Percentiles rank a stretch among this genome's conserved stretches.
Conservation (phyloP, 495 filamentous ascomycete genomes). For the Cudoniella acicularis region DNA sequence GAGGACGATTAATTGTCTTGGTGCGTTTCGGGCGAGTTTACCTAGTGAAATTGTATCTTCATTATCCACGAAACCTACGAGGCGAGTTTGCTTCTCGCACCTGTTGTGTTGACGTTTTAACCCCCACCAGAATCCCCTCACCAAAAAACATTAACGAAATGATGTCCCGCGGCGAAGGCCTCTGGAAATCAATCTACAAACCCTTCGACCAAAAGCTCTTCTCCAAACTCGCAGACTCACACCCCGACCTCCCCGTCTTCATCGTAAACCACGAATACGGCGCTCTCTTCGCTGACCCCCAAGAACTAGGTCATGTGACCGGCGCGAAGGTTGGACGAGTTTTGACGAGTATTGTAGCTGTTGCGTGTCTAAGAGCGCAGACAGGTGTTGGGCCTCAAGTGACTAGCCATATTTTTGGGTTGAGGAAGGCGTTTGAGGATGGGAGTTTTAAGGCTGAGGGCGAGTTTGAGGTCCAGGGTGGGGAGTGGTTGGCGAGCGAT, state of each 20-base stretch:
- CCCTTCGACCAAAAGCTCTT: slow-evolving; percentile 68
- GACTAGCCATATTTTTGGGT: slow-evolving; percentile 67
- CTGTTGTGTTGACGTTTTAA: slow-evolving; percentile 34
- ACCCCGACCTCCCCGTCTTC: slow-evolving; percentile 75
- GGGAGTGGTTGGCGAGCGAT: slow-evolving; percentile 63
- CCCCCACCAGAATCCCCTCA: slow-evolving; percentile 36
- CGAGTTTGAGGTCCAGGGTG: slow-evolving; percentile 49
- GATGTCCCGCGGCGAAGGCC: slow-evolving; percentile 48
- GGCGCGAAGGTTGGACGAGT: slow-evolving; percentile 56
- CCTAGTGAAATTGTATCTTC: slow-evolving; percentile 41
- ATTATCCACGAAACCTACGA: slow-evolving; percentile 47
- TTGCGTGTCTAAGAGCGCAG: slow-evolving; percentile 68
- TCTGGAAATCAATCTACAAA: slow-evolving; percentile 72
- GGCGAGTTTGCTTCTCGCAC: slow-evolving; percentile 38
- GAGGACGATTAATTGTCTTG: slow-evolving; percentile 73
- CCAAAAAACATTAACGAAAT: slow-evolving; percentile 45
- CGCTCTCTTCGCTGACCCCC: slow-evolving; percentile 62
- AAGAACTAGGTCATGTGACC: slow-evolving; percentile 17
- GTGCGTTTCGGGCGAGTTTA: slow-evolving; percentile 56
- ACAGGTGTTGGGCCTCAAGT: slow-evolving; percentile 78
- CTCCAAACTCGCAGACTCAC: slow-evolving; percentile 59
- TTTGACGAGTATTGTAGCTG: slow-evolving; percentile 63
- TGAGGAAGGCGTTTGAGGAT: slow-evolving; percentile 69
- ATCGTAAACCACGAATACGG: slow-evolving; percentile 71
- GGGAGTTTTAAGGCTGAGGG: slow-evolving; percentile 50